phyloP scores from a whole-genome alignment of 371 early-diverging fungal species.

The Sporodiniella umbellata region DNA sequence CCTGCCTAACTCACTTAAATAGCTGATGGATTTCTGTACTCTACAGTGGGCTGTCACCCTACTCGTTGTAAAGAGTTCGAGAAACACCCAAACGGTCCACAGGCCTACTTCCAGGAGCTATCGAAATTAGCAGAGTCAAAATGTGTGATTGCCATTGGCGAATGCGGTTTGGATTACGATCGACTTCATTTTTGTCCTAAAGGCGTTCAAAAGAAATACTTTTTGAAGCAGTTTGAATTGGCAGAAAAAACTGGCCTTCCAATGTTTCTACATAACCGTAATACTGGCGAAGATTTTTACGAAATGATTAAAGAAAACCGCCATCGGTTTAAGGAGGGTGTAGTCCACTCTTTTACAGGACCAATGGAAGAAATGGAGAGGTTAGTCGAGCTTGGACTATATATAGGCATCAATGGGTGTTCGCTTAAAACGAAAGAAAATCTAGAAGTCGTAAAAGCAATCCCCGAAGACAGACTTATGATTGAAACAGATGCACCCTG shows the following conservation, averaged over 20 bases:
- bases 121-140: slow-evolving; percentile 37
- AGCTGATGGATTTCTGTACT: slow-evolving; percentile 46
- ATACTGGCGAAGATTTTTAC: slow-evolving; percentile 65
- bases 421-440: slow-evolving; percentile 90
- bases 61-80: slow-evolving; percentile 79
- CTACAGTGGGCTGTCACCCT: slow-evolving; percentile 90
- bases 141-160: slow-evolving; percentile 86
- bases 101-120: slow-evolving; percentile 58
- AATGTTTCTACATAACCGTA: slow-evolving; percentile 87
- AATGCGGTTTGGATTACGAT: slow-evolving; percentile 94
- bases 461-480: slow-evolving; percentile 85
- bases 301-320: slow-evolving; percentile 62
- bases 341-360: slow-evolving; percentile 96
- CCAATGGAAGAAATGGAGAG: slow-evolving; percentile 71
- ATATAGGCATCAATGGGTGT: slow-evolving; percentile 98
- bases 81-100: slow-evolving; percentile 48
- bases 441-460: slow-evolving; percentile 69
- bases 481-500: slow-evolving; percentile 97
- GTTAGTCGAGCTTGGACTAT: slow-evolving; percentile 75
- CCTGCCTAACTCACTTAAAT: neutral
- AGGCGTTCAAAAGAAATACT: slow-evolving; percentile 74
- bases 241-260: slow-evolving; percentile 75
- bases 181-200: slow-evolving; percentile 80
- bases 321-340: slow-evolving; percentile 69
- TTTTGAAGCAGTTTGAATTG: slow-evolving; percentile 79